Percentiles rank a stretch among this genome's conserved stretches.
Conservation (phyloP, 129 eudicot species). For the Silybum marianum region DNA sequence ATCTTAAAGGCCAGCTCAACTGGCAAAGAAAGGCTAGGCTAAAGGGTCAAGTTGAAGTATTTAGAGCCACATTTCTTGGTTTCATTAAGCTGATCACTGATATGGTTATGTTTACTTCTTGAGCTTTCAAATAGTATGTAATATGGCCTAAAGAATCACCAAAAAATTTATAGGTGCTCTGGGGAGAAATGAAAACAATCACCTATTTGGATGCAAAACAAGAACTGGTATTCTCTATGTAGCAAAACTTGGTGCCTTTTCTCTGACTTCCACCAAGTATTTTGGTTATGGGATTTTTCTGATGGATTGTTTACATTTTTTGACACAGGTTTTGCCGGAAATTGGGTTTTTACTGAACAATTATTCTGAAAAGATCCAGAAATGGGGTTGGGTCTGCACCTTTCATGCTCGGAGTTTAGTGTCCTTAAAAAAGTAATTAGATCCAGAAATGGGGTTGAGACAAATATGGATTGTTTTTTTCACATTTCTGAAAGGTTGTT, state of each 20-base stretch:
- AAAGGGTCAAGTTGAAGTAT: too few relatives aligned
- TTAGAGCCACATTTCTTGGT: too few relatives aligned
- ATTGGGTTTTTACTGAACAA: constrained; percentile 68
- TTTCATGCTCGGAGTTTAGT: constrained; percentile 55
- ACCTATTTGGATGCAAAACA: constrained; percentile 76
- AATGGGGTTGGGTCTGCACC: constrained; percentile 98
- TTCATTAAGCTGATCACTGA: too few relatives aligned
- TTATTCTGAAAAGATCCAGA: constrained; percentile 66
- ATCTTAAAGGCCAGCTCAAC: not conserved
- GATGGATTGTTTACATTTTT: constrained; percentile 8
- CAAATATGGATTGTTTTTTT: not conserved
- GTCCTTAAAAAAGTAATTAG: constrained; percentile 73
- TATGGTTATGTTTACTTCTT: too few relatives aligned
- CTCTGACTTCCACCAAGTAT: constrained; percentile 13
- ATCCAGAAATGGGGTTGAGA: not conserved
- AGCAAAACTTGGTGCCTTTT: not conserved
- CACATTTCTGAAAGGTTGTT: constrained; percentile 12
- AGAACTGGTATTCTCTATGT: constrained; percentile 60
- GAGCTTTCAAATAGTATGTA: constrained; percentile 13
- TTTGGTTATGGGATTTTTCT: constrained; percentile 10
- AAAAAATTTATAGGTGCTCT: constrained; percentile 61
- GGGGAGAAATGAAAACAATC: constrained; percentile 75
- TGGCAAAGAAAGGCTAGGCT: too few relatives aligned
- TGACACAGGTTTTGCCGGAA: constrained; percentile 76
- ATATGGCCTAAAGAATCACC: constrained; percentile 19